Conservation (phyloP, 2,329 filamentous ascomycete genomes). For the Neospermospora avenae region DNA sequence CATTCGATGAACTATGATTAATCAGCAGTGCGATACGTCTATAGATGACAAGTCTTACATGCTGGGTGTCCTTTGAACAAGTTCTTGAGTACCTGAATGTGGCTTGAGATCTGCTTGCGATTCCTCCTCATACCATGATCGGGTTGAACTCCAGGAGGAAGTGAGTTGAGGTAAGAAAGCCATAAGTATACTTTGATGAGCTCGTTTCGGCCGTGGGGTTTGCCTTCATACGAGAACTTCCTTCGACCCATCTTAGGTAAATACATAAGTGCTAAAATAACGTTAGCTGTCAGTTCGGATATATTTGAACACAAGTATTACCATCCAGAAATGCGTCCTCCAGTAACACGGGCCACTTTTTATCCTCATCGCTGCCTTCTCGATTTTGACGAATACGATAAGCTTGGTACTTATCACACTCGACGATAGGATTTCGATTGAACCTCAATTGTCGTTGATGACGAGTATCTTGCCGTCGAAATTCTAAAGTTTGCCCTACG, state of each 20-base stretch:
- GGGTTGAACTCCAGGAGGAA: conserved; percentile 45
- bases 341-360: conserved; percentile 59
- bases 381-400: conserved; percentile 64
- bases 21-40: conserved; percentile 14
- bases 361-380: conserved; percentile 57
- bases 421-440: conserved; percentile 56
- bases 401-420: conserved; percentile 60
- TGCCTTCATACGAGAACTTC: conserved; percentile 62
- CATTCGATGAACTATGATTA: conserved; percentile 45
- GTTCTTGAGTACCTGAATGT: conserved; percentile 68
- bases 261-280: conserved; percentile 53
- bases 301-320: conserved; percentile 37
- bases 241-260: conserved; percentile 65
- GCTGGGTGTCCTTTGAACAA: conserved; percentile 61
- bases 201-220: conserved; percentile 66
- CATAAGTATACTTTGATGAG: conserved; percentile 67
- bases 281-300: conserved; percentile 20
- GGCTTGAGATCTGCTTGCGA: conserved; percentile 65
- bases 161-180: conserved; percentile 41
- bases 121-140: conserved; percentile 44
- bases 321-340: conserved; percentile 67
- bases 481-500: conserved; percentile 26
- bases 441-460: conserved; percentile 31
- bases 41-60: conserved; percentile 46
- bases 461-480: conserved; percentile 35